Conservation (phyloP, 768 basidiomycete genomes). For the Austroboletus eburneus region DNA sequence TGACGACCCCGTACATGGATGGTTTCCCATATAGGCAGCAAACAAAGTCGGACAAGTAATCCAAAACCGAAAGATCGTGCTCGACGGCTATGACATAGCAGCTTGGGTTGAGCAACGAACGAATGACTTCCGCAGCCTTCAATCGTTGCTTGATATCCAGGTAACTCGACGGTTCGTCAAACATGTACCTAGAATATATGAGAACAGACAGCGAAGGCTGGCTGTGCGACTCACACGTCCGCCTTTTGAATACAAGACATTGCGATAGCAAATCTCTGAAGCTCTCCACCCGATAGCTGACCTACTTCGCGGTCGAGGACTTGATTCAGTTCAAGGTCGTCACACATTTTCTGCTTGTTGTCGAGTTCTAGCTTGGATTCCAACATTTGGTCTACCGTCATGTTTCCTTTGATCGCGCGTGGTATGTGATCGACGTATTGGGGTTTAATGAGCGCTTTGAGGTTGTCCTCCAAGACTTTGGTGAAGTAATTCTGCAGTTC, state of each 20-base stretch:
- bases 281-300: constrained; percentile 92
- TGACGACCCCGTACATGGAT: constrained; percentile 97
- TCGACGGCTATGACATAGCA: constrained; percentile 97
- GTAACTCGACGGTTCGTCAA: constrained; percentile 98
- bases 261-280: constrained; percentile 97
- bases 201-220: not conserved
- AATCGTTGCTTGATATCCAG: constrained; percentile 95
- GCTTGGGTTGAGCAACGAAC: constrained; percentile 72
- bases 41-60: constrained; percentile 97
- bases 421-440: constrained; percentile 99
- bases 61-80: constrained; percentile 96
- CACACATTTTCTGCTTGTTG: constrained; percentile 83
- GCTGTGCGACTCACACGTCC: constrained; percentile 70
- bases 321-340: constrained; percentile 82
- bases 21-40: constrained; percentile 98
- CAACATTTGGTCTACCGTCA: constrained; percentile 89
- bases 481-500: constrained; percentile 99
- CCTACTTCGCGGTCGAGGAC: constrained; percentile 81
- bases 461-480: constrained; percentile 96
- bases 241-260: constrained; percentile 94
- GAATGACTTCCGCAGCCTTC: constrained; percentile 93
- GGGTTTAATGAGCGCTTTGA: constrained; percentile 98
- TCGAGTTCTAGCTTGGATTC: constrained; percentile 84
- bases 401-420: constrained; percentile 84
- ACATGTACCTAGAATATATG: constrained; percentile 75